These are phyloP conservation scores for Paralagenidium karlingii DNA, from an alignment of 352 stramenopile genomes.

Conservation along the genomic window DNA sequence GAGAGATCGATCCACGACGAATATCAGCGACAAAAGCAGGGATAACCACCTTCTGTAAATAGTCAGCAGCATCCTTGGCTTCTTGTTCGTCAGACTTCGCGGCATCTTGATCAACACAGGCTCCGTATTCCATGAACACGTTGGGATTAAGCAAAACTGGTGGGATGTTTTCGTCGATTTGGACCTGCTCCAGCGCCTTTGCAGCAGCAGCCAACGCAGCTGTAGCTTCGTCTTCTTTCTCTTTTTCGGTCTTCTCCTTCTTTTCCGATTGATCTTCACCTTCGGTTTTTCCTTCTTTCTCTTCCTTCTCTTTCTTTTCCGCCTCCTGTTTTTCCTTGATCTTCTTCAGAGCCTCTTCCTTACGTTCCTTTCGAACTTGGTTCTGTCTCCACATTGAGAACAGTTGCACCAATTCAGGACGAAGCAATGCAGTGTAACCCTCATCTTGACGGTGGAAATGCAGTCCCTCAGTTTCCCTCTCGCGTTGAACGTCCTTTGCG, in stretches of 20 bases:
- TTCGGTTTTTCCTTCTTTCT: conserved; percentile 14
- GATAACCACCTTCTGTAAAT: conserved; percentile 78
- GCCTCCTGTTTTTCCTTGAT: conserved; percentile 21
- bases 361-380: conserved; percentile 41
- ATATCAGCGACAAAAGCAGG: conserved; percentile 76
- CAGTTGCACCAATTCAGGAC: conserved; percentile 86
- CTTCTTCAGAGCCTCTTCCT: conserved; percentile 24
- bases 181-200: conserved; percentile 27
- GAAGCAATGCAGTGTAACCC: conserved; percentile 83
- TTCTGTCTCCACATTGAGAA: conserved; percentile 89
- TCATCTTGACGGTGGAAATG: conserved; percentile 68
- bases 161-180: conserved; percentile 31
- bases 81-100: conserved; percentile 49
- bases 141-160: conserved; percentile 75
- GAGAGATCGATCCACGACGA: conserved; percentile 64
- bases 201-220: conserved; percentile 6
- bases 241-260: conserved; percentile 12
- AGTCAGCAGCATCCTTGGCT: conserved; percentile 63
- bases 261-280: conserved; percentile 11
- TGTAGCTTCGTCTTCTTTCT: conserved; percentile 6
- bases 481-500: conserved; percentile 13
- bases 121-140: conserved; percentile 82
- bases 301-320: conserved; percentile 21
- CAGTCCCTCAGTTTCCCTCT: conserved; percentile 24
- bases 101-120: conserved; percentile 55